Base-by-base conservation (phyloP, 306 rosid genomes). In the Castanea mollissima region DNA sequence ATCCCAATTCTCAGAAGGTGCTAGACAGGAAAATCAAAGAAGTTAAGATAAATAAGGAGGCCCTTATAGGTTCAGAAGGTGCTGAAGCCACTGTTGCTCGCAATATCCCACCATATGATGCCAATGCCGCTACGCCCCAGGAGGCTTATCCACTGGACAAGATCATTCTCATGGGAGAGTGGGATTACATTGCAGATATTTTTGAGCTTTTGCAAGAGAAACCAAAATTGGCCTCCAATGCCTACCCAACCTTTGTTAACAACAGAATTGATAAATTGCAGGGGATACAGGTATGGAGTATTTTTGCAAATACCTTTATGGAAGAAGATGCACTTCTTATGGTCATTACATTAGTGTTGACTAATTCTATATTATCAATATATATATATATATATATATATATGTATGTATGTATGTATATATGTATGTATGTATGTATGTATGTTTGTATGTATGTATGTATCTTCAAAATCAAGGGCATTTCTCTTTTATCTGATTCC, bases 81-180 rank as follows among this genome's bases (percentile, higher is more conserved):
- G 55, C 92, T 19, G 84, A 83, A 25, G 83, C 86, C 62, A 86
- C 85, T 34, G 51, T 56, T 55, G 25, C 87, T 52, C 97, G 90
- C 71, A 89, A 91, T 78, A 78, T 89, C 82, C 99, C 98, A 74
- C 91, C 94, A 62, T 87, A 88, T 80, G 69, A 90, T 90, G 32
- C 81, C 79, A 83, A 89, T 75, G 98, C 99, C 9, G 84, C 97
- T 18, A 83, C 91, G 18, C 90, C 96, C 58, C 86, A 87, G 77
- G 89, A 85, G 85, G 98, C 90, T 80, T 95, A 89, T 84, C 83
- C 93, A 49, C 77, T 93, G 80, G 94, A 91, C 71, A 80, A 89
- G 89, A 95, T 95, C 79, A 93, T 93, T 70, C 83, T 86, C 69
- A 68, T 67, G 59, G 91, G 87, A 79, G 99, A 95, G 79, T 90